These are phyloP conservation scores for Podospora pseudoanserina DNA, from an alignment of 495 filamentous ascomycete genomes.

Conservation along the genomic window DNA sequence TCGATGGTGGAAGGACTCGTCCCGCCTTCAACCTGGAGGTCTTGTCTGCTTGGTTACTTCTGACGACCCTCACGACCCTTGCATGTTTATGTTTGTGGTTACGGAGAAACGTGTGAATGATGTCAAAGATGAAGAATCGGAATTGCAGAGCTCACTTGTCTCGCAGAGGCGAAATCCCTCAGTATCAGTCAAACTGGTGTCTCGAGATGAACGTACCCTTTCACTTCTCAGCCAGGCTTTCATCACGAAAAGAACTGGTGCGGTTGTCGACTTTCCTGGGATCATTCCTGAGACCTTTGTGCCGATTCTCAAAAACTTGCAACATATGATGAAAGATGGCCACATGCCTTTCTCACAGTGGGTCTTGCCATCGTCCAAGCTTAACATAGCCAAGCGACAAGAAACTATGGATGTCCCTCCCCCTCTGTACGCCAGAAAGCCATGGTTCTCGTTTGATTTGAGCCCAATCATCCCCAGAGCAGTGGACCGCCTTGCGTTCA, in stretches of 20 bases:
- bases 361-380: slow-evolving; percentile 36
- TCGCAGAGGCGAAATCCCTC: slow-evolving; percentile 9
- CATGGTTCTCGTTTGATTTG: no score
- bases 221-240: slow-evolving; percentile 8
- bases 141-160: slow-evolving; percentile 13
- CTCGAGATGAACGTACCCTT: not conserved
- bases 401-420: no score
- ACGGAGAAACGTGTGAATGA: slow-evolving; percentile 31
- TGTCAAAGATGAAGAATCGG: not conserved
- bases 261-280: slow-evolving; percentile 30
- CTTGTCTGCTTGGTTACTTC: slow-evolving; percentile 55
- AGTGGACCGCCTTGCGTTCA: not conserved
- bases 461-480: no score
- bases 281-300: slow-evolving; percentile 32
- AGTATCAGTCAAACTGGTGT: slow-evolving; percentile 5
- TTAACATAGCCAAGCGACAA: no score
- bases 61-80: slow-evolving; percentile 28
- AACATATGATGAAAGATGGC: slow-evolving; percentile 25
- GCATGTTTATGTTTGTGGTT: slow-evolving; percentile 53
- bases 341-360: slow-evolving; percentile 22
- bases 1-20: slow-evolving; percentile 60
- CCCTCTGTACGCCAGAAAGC: not conserved
- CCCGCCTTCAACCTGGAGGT: slow-evolving; percentile 53
- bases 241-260: slow-evolving; percentile 8
- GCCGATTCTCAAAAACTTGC: slow-evolving; percentile 35